Percentiles rank a stretch among this genome's conserved stretches.
Conservation (phyloP, 2,329 filamentous ascomycete species). For the Pseudogymnoascus sp. region DNA sequence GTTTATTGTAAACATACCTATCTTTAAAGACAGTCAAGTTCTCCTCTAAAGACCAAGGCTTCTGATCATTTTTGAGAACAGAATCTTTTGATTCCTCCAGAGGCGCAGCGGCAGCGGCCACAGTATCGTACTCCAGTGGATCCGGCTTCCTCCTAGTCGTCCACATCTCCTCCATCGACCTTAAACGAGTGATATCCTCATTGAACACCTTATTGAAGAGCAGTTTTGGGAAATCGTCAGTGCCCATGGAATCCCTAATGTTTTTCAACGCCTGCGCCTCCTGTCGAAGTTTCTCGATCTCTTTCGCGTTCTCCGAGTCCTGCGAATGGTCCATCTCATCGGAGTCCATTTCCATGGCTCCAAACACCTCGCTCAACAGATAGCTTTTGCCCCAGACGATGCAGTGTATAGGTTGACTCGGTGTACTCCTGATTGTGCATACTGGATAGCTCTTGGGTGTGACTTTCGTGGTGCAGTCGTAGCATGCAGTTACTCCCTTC, state of each 20-base stretch:
- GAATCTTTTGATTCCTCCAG: constrained; percentile 38
- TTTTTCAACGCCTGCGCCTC: constrained; percentile 78
- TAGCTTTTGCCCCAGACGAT: constrained; percentile 99
- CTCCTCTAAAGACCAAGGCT: constrained; percentile 71
- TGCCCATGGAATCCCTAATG: constrained; percentile 75
- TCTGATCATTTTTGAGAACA: constrained; percentile 60
- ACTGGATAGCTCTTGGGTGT: constrained; percentile 89
- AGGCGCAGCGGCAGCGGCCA: constrained; percentile 37
- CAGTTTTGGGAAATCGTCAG: constrained; percentile 64
- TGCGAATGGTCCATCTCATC: constrained; percentile 71
- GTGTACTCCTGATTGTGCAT: constrained; percentile 94
- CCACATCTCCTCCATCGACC: constrained; percentile 95
- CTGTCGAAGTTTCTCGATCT: constrained; percentile 79
- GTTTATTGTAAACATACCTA: constrained; percentile 37
- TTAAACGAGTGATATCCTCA: constrained; percentile 72
- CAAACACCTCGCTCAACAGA: constrained; percentile 86
- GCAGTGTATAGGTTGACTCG: constrained; percentile 93
- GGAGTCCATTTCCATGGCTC: constrained; percentile 78
- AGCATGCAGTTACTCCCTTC: constrained; percentile 86
- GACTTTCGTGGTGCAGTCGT: constrained; percentile 87
- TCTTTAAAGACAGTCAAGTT: constrained; percentile 82
- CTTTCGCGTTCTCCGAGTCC: constrained; percentile 72
- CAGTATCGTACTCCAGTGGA: constrained; percentile 58
- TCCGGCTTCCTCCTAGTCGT: constrained; percentile 69
- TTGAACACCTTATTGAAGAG: constrained; percentile 93